A percentile compares a stretch with the other conserved stretches of the same genome.
phyloP scores from a whole-genome alignment of 2,329 filamentous ascomycete genomes.

The Apiospora aurea region DNA sequence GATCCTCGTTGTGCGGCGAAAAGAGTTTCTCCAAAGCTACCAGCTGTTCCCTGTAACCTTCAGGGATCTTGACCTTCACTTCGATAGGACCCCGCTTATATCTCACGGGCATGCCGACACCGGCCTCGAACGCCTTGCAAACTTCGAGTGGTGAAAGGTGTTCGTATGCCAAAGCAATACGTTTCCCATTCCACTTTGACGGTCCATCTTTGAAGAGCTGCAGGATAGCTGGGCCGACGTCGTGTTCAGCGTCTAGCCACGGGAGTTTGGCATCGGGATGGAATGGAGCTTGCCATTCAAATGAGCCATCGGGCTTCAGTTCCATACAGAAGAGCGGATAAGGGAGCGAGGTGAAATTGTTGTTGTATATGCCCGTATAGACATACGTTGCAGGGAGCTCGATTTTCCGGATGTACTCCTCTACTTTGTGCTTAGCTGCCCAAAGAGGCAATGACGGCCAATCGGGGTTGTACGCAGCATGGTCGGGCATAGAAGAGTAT shows the following conservation, averaged over 20 bases:
- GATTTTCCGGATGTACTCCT: constrained; percentile 86
- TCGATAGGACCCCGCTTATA: constrained; percentile 84
- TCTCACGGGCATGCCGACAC: constrained; percentile 76
- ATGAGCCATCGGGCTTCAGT: constrained; percentile 81
- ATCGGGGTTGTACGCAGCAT: constrained; percentile 75
- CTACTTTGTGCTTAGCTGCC: constrained; percentile 90
- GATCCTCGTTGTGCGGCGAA: constrained; percentile 56
- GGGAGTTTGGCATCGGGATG: constrained; percentile 88
- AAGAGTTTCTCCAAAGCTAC: constrained; percentile 71
- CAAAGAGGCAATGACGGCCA: constrained; percentile 91
- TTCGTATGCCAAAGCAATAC: constrained; percentile 91
- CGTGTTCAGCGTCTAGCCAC: constrained; percentile 96
- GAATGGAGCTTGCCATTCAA: constrained; percentile 93
- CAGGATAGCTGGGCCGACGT: constrained; percentile 88
- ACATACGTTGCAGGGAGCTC: constrained; percentile 89
- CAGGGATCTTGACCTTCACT: constrained; percentile 83
- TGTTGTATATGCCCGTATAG: constrained; percentile 98
- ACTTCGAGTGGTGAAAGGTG: constrained; percentile 84
- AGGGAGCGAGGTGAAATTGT: constrained; percentile 93
- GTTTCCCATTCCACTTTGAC: constrained; percentile 77
- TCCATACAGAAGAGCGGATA: constrained; percentile 98
- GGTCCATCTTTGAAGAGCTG: constrained; percentile 96
- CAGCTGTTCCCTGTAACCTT: constrained; percentile 88
- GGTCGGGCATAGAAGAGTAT: constrained; percentile 97
- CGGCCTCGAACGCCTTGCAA: constrained; percentile 80